Conservation (phyloP, 257 asterid species). For the Leptodermis oblonga region DNA sequence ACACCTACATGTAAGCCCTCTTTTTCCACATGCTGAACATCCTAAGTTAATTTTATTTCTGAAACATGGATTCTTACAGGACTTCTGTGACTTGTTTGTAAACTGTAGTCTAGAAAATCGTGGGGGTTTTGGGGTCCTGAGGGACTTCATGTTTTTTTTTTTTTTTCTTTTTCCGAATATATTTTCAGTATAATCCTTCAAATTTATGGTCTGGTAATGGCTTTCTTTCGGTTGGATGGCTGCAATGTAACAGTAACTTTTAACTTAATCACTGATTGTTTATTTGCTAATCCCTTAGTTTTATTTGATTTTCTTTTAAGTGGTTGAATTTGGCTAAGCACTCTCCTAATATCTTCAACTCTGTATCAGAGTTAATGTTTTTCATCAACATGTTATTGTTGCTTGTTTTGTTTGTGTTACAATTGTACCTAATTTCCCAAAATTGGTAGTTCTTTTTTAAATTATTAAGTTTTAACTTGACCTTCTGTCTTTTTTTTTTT, state of each 20-base stretch:
- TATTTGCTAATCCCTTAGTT: not conserved
- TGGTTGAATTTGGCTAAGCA: not conserved
- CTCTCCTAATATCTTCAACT: too few relatives aligned
- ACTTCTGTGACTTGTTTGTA: too few relatives aligned
- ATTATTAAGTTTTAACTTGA: not conserved
- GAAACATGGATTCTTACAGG: not conserved
- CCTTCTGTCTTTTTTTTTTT: too few relatives aligned
- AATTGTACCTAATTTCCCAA: not conserved
- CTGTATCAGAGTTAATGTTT: too few relatives aligned
- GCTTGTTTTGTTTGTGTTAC: not conserved
- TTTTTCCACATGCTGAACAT: not conserved
- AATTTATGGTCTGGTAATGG: not conserved
- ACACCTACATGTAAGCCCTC: constrained; percentile 45
- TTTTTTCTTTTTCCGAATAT: too few relatives aligned
- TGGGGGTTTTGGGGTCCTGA: not conserved
- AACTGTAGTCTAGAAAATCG: not conserved
- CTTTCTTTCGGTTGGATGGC: not conserved
- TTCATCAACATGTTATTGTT: not conserved
- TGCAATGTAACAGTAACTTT: not conserved
- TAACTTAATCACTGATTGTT: not conserved
- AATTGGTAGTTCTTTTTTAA: not conserved
- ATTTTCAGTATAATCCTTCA: not conserved
- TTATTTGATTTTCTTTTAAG: not conserved
- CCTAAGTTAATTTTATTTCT: not conserved
- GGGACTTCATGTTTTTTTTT: not conserved